These are phyloP conservation scores for Phylloporus scabripes DNA, from an alignment of 768 basidiomycete species.

Conservation along the genomic window DNA sequence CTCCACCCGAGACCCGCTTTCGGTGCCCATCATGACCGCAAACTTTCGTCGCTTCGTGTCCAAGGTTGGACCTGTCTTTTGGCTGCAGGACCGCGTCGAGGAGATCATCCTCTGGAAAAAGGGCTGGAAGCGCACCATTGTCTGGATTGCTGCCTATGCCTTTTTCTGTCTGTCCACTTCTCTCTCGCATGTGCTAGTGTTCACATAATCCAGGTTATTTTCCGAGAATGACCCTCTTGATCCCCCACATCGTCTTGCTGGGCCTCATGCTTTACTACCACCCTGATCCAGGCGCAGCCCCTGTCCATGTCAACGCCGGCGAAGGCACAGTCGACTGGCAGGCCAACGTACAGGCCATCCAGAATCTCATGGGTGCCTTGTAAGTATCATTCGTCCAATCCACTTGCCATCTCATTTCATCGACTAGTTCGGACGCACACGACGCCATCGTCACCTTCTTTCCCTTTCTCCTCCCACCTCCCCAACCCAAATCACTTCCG, in stretches of 20 bases:
- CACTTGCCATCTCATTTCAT: neutral
- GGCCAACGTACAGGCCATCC: slow-evolving; percentile 83
- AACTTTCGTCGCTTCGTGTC: slow-evolving; percentile 62
- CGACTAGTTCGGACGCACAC: slow-evolving; percentile 53
- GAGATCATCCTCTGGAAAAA: slow-evolving; percentile 81
- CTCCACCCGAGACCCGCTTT: slow-evolving; percentile 18
- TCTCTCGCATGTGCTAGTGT: neutral
- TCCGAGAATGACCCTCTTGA: slow-evolving; percentile 62
- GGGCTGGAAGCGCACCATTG: slow-evolving; percentile 26
- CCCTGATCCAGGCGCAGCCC: slow-evolving; percentile 35
- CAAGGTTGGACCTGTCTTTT: slow-evolving; percentile 46
- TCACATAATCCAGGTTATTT: slow-evolving; percentile 53
- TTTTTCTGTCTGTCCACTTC: slow-evolving; percentile 56
- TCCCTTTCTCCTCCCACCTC: slow-evolving; percentile 43
- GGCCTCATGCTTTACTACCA: slow-evolving; percentile 63
- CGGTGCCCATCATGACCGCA: slow-evolving; percentile 47
- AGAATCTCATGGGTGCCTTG: slow-evolving; percentile 86
- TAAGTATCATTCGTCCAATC: slow-evolving; percentile 33
- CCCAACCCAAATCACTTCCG: slow-evolving; percentile 36
- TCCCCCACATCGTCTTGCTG: slow-evolving; percentile 62
- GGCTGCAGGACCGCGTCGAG: slow-evolving; percentile 84
- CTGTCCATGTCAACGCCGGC: slow-evolving; percentile 34
- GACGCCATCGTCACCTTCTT: slow-evolving; percentile 47
- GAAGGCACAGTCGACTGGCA: slow-evolving; percentile 79
- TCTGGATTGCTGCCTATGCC: slow-evolving; percentile 72